A percentile compares a stretch with the other conserved stretches of the same genome.
Conservation (phyloP, 148 eudicot genomes). For the Suaeda aralocaspica region DNA sequence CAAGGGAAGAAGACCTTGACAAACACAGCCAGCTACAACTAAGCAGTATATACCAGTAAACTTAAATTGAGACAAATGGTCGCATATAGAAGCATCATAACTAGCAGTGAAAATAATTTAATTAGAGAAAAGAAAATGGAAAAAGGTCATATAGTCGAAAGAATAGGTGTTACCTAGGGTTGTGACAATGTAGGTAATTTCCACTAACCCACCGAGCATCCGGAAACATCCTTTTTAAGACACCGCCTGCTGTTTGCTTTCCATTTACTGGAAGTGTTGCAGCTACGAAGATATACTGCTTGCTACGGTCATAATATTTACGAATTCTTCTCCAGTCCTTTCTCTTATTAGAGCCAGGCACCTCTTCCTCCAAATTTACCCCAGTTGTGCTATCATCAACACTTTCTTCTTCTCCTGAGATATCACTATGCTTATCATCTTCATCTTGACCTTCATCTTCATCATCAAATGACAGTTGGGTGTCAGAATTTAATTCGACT, state of each 20-base stretch:
- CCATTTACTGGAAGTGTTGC: slow-evolving; percentile 96
- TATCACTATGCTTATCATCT: slow-evolving; percentile 26
- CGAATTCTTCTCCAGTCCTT: slow-evolving; percentile 80
- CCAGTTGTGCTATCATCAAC: slow-evolving; percentile 22
- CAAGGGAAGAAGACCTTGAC: not conserved
- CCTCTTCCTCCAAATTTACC: slow-evolving; percentile 27
- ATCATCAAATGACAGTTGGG: slow-evolving; percentile 24
- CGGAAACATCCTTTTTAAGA: slow-evolving; percentile 73
- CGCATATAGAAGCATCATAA: not conserved
- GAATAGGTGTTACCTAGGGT: slow-evolving; percentile 58
- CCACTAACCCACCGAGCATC: slow-evolving; percentile 90
- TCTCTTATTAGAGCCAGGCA: slow-evolving; percentile 27
- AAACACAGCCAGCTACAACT: not conserved
- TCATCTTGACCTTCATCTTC: slow-evolving; percentile 32
- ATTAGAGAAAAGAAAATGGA: slow-evolving; percentile 5
- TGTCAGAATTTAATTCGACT: slow-evolving; percentile 26
- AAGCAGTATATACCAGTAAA: not conserved
- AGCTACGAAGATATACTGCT: slow-evolving; percentile 90
- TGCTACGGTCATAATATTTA: slow-evolving; percentile 67
- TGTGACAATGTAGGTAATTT: slow-evolving; percentile 76
- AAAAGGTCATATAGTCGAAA: not conserved
- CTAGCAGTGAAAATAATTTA: not conserved
- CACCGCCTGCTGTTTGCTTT: slow-evolving; percentile 83
- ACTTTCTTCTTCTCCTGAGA: slow-evolving; percentile 29
- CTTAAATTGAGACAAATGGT: not conserved